Conservation (phyloP, 257 asterid genomes). For the Nemophila menziesii region DNA sequence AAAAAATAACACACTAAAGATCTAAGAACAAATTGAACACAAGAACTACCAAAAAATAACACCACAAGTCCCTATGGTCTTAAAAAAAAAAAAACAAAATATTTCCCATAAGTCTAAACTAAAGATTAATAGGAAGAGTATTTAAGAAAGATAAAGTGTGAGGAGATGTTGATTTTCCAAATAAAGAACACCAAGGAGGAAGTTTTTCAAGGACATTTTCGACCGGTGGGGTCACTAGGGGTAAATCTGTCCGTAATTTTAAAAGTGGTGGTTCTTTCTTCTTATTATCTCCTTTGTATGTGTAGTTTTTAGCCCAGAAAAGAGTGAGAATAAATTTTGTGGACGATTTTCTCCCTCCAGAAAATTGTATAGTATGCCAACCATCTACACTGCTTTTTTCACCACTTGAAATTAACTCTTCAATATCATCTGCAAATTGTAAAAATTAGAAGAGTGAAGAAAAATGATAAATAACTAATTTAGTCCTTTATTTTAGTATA, state of each 20-base stretch:
- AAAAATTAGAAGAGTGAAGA: slow-evolving; percentile 7
- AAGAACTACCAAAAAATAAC: too few relatives aligned
- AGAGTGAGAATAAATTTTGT: slow-evolving; percentile 52
- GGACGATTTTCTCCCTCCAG: slow-evolving; percentile 72
- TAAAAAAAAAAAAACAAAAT: too few relatives aligned
- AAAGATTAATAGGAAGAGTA: slow-evolving; percentile 34
- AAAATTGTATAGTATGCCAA: slow-evolving; percentile 82
- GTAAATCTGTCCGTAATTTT: slow-evolving; percentile 68
- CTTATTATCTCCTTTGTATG: slow-evolving; percentile 4
- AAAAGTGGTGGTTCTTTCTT: slow-evolving; percentile 28
- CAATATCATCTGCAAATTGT: slow-evolving; percentile 28
- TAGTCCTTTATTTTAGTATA: neutral
- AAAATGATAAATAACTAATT: neutral
- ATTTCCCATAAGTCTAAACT: too few relatives aligned
- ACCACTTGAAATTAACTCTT: slow-evolving; percentile 47
- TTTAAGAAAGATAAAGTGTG: slow-evolving; percentile 55
- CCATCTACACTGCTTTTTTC: slow-evolving; percentile 51
- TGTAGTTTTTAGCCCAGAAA: slow-evolving; percentile 31
- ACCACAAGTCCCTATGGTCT: too few relatives aligned
- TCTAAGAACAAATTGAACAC: too few relatives aligned
- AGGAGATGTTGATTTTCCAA: slow-evolving; percentile 83
- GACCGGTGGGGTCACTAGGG: slow-evolving; percentile 43
- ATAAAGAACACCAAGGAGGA: slow-evolving; percentile 79
- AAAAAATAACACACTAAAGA: too few relatives aligned
- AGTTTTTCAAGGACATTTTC: slow-evolving; percentile 41